Percentiles rank a stretch among this genome's conserved stretches.
phyloP scores from a whole-genome alignment of 2,329 filamentous ascomycete genomes.

The Trichoderma breve region DNA sequence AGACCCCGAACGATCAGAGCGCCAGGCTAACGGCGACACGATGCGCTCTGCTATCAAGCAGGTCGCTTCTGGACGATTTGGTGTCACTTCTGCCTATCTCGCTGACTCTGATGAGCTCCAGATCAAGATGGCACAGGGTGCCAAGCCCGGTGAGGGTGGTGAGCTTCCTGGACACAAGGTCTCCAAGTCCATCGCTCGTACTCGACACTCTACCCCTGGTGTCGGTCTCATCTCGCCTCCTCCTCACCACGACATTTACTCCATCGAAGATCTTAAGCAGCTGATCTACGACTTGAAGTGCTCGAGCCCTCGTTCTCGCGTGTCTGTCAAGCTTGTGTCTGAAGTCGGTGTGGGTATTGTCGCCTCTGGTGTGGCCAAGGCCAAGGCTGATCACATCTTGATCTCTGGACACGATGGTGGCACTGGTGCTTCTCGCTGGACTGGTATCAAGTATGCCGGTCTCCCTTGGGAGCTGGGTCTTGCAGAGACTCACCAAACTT shows the following conservation, averaged over 20 bases:
- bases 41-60: constrained; percentile 99
- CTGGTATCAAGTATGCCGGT: constrained; percentile 97
- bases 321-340: constrained; percentile 96
- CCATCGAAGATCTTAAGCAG: constrained; percentile 96
- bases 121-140: constrained; percentile 99
- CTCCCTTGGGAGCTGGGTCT: constrained; percentile 96
- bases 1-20: constrained; percentile 83
- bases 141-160: constrained; percentile 96
- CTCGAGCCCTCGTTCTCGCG: constrained; percentile 84
- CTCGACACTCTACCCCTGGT: constrained; percentile 91
- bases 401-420: constrained; percentile 97
- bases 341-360: constrained; percentile 98
- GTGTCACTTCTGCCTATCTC: constrained; percentile 91
- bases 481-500: constrained; percentile 93
- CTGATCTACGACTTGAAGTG: constrained; percentile 97
- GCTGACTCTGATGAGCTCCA: constrained; percentile 94
- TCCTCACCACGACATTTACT: constrained; percentile 97
- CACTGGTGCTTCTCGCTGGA: constrained; percentile 95
- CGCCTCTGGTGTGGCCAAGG: constrained; percentile 94
- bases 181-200: constrained; percentile 87
- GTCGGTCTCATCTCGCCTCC: constrained; percentile 95
- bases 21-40: constrained; percentile 87
- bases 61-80: constrained; percentile 92
- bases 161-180: constrained; percentile 97
- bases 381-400: constrained; percentile 93